Base-by-base conservation (phyloP, 148 eudicot genomes). In the Camellia sinensis region DNA sequence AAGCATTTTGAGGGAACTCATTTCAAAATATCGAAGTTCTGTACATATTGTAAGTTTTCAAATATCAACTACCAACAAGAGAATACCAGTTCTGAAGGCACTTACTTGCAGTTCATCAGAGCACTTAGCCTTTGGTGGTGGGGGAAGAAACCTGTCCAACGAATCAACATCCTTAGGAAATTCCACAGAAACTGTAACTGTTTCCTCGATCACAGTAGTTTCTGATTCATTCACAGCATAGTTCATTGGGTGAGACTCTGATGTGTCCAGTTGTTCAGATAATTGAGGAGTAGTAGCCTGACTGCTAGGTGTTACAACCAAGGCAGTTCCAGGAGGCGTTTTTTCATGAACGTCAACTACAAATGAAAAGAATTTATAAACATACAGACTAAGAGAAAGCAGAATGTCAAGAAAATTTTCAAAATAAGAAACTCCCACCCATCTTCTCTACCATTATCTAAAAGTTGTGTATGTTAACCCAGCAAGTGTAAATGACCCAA, bases 41-140 rank as follows among this genome's bases (percentile, higher is more conserved):
- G 6, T 8, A 14, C 3, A 64, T 76, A 62, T 11, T 12, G 53
- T 29, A 63, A 21, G 53, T 67, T 60, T 74, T 60, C 60, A 77
- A 69, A 68, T 18, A 41, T 17, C 57, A 41, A 80, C 89, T 79
- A 87, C 90, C 12, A 75, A 83, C 57, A 22, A 29, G 44, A 72
- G 75, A 72, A 53, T 5, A 53, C 66, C 77, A 68, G 77, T n/a
- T 60, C 10, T 15, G 7, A 74, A 67, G 37, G 72, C 14, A 81
- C 88, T 75, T 83, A 92, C 98, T 83, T 94, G 98, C 82, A 94
- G 78, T 78, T 91, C 95, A 73, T 82, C 87, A 40, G 97, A 86
- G 85, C 97, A 94, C 80, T 85, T 92, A 48, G 69, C 82, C 50
- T 75, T 85, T 43, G 95, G 88, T 21, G 91, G 93, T 22, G 98